Base-by-base conservation (phyloP, 306 rosid genomes). In the Medicago arabica region DNA sequence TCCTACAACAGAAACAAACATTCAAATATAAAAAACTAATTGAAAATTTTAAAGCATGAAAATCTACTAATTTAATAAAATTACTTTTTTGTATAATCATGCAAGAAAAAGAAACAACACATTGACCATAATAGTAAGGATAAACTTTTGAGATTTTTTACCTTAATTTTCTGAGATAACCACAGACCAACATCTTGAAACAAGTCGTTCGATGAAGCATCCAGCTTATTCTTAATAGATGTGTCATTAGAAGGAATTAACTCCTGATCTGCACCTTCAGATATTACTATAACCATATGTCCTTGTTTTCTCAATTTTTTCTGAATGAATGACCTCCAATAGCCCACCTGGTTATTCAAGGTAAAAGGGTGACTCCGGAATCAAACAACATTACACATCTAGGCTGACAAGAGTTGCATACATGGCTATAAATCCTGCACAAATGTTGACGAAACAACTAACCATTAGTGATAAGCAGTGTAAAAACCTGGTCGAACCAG, bases 381-480 rank as follows among this genome's bases (percentile, higher is more conserved):
- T 91, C 87, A 91, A 76, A 83, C 93, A 91, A 51, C 93, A 91
- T 63, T 91, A 93, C 10, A 91, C 93, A 7, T 91, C 93, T 81
- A 93, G 47, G 78, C 91, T 91, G 0, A 89, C 96, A 51, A 91
- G 89, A 76, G 93, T 91, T 41, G 96, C 96, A 60, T 88, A 77
- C 91, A 88, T 84, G 50, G 91, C 89, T 66, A 90, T 90, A 59
- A 86, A 88, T 43, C 96, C 96, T 88, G 89, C 58, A 71, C 49
- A 11, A 58, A 61, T 60, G 49, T 40, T 18, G 38, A 17, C 54
- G 18, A 49, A 44, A 34, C 44, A 66, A 53, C 73, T 38, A 61
- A 31, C 44, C 44, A 61, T 61, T 18, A 61, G 67, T 61, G 3
- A 43, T 18, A 16, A 61, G 40, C 59, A n/a, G 23, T 50, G 2